Evolutionary conservation across 2,329 filamentous ascomycete species (phyloP).

Genomic region (Pyricularia pennisetigena): DNA sequence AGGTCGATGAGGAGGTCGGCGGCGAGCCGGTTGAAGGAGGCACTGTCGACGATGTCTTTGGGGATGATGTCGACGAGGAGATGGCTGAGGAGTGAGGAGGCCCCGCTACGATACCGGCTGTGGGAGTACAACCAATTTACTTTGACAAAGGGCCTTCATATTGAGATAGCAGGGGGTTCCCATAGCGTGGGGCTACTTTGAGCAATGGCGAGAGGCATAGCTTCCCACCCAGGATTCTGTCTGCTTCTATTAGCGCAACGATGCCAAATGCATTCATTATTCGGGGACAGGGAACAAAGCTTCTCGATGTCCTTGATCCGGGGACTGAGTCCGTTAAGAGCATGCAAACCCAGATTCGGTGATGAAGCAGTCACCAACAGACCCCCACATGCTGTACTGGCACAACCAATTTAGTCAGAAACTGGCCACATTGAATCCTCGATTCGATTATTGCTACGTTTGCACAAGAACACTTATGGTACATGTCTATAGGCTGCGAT

Average conservation of each 20-base stretch:
- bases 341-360: no score
- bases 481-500: neutral
- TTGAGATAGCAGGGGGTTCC: neutral
- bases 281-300: neutral
- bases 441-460: neutral
- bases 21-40: constrained; percentile 44
- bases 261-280: neutral
- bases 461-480: neutral
- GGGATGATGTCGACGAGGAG: constrained; percentile 24
- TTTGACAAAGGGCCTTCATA: neutral
- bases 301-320: neutral
- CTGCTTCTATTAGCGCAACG: neutral
- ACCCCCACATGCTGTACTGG: no score
- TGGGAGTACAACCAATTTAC: neutral
- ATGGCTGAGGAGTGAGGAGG: constrained; percentile 20
- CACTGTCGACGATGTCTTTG: constrained; percentile 37
- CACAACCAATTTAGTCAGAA: neutral
- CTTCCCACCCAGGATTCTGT: neutral
- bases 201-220: neutral
- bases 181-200: neutral
- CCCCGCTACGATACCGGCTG: no score
- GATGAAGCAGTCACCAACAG: no score
- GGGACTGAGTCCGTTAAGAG: no score
- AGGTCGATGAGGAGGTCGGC: constrained; percentile 43
- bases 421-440: neutral